Base-by-base conservation (phyloP, 2,329 filamentous ascomycete species). In the Claviceps capensis region DNA sequence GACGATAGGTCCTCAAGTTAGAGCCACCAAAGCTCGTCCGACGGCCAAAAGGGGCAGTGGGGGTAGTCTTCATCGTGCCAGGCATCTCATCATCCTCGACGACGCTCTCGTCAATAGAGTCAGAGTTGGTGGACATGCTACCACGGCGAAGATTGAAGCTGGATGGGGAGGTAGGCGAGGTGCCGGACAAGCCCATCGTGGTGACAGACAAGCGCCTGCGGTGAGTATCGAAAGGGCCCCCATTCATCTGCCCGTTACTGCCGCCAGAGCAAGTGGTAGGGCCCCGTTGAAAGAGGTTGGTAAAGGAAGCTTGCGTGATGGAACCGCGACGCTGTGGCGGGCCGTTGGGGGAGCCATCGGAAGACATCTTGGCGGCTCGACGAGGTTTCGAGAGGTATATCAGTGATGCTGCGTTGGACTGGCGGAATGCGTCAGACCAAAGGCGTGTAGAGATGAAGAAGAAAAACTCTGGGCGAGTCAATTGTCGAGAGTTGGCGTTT, bases 21-120 rank as follows among this genome's bases (percentile, higher is more conserved):
- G 88, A 81, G 55, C 85, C 85, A 55, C 91, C 90, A 63, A 95
- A 94, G 69, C 90, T 96, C 73, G 95, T 83, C 54, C 90, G 85
- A 59, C 90, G 84, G 54, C 79, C 79, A 64, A 90, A 91, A 37
- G 89, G 87, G 13, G 85, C 86, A 50, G 73, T 77, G 37, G 87
- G 83, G 16, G 77, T 75, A 59, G 77, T 79, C 62, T 75, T 78
- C 41, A 72, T 64, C 52, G 68, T 67, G 49, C 68, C 65, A n/a
- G 73, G 68, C 51, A 73, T 70, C 22, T 82, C 79, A 43, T 82
- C 79, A 54, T 90, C 86, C 56, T 88, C 83, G 55, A 85, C 77
- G 48, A 84, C 85, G 59, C 71, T 83, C 67, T 90, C 86, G 57
- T 90, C 85, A 55, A 83, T 75, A 2, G 77, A 78, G 52, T 80